Base-by-base conservation (phyloP, 176 grass and related monocot species). In the Urochloa ruziziensis region DNA sequence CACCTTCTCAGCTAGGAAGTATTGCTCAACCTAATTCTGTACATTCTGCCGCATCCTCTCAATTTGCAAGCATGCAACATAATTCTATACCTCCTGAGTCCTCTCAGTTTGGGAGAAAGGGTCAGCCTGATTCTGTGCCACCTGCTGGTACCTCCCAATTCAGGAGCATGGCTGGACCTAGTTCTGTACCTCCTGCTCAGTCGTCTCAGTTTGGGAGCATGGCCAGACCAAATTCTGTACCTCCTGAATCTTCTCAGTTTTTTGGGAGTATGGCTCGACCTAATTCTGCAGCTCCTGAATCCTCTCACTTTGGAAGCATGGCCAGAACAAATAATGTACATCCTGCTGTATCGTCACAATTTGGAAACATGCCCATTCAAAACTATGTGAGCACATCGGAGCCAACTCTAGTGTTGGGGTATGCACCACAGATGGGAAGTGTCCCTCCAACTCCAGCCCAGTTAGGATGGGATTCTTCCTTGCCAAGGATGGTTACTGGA, bases 391-490 rank as follows among this genome's bases (percentile, higher is more conserved):
- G 84, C 5, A 18, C 81, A 46, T 56, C 89, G 0, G 85, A 94
- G 53, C 87, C 91, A 81, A 78, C 89, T 30, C 70, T 91, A 67
- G 87, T 86, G 67, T 84, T 94, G 75, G 91, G 89, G 60, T 94
- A 96, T 75, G 59, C 77, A 15, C 65, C 89, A 53, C 87, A 88
- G 79, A 82, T 88, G 32, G 83, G 77, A 80, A 72, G 62, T 75
- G 82, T 53, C 34, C 83, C 84, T 53, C 73, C 77, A 53, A 80
- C 80, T 36, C 61, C 74, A 54, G 58, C 78, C 56, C 91, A 96
- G 76, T 65, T 93, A 88, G 89, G 63, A 54, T 99, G 96, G 91
- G 93, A 90, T 79, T 66, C 94, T n/a, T 73, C 89, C 7, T 85
- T 75, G 53, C 81, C 91, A 72, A 93, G 75, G 52, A 90, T 81